phyloP scores from a whole-genome alignment of 345 rosid species.

The Dipteronia dyeriana region DNA sequence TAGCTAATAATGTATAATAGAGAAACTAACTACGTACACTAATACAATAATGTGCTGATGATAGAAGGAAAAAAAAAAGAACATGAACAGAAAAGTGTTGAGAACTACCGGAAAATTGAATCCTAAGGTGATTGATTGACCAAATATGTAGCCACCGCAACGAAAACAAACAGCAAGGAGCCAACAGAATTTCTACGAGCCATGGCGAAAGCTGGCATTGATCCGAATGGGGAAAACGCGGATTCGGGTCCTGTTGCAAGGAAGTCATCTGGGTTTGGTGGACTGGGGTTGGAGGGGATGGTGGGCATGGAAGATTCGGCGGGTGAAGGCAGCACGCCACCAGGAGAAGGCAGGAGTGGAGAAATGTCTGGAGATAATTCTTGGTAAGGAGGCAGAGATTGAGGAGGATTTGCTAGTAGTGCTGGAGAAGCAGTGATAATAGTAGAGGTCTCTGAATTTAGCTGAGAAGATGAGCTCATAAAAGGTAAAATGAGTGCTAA shows the following conservation, averaged over 20 bases:
- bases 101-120: background rate
- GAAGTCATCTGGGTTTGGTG: conserved; percentile 71
- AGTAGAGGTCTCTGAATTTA: conserved; percentile 18
- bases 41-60: conserved; percentile 14
- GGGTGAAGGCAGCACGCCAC: conserved; percentile 46
- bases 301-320: conserved; percentile 61
- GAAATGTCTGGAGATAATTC: conserved; percentile 75
- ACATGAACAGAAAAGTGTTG: background rate
- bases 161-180: conserved; percentile 10
- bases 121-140: background rate
- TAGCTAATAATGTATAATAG: background rate
- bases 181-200: conserved; percentile 22
- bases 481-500: conserved; percentile 31
- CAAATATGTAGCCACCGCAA: background rate
- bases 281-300: conserved; percentile 78
- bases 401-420: conserved; percentile 30
- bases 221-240: conserved; percentile 46
- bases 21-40: conserved; percentile 11
- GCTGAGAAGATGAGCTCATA: conserved; percentile 31
- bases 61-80: background rate
- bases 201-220: conserved; percentile 44
- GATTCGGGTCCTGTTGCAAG: conserved; percentile 44
- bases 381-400: conserved; percentile 42
- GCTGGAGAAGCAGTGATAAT: conserved; percentile 41
- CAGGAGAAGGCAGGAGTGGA: conserved; percentile 77